Conservation (phyloP, 495 filamentous ascomycete genomes). For the Xylaria palmicola region DNA sequence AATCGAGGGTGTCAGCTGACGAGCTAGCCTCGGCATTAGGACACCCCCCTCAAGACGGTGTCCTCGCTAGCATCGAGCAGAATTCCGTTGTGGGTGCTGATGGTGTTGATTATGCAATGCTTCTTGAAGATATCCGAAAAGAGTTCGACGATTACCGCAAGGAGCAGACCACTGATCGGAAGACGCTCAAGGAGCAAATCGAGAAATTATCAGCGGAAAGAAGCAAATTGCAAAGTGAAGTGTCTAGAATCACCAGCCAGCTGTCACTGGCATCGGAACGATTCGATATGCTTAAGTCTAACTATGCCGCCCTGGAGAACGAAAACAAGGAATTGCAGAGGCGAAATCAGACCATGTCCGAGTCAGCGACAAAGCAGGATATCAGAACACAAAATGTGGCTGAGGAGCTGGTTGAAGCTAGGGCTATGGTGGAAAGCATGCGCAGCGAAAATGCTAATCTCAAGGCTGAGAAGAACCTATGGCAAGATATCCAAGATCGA, state of each 20-base stretch:
- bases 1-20: conserved; percentile 59
- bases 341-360: conserved; percentile 68
- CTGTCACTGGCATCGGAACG: conserved; percentile 77
- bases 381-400: conserved; percentile 84
- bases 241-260: conserved; percentile 74
- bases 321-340: conserved; percentile 86
- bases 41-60: conserved; percentile 55
- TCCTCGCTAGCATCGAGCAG: conserved; percentile 53
- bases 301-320: conserved; percentile 74
- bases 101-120: conserved; percentile 61
- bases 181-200: conserved; percentile 79
- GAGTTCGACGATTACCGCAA: conserved; percentile 89
- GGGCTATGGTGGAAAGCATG: conserved; percentile 77
- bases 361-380: conserved; percentile 85
- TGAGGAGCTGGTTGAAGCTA: conserved; percentile 87
- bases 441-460: conserved; percentile 89
- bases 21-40: conserved; percentile 67
- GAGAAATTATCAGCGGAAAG: conserved; percentile 81
- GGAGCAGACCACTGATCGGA: conserved; percentile 75
- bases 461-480: conserved; percentile 87
- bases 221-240: conserved; percentile 73
- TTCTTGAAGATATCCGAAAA: conserved; percentile 79
- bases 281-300: conserved; percentile 86
- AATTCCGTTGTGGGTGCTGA: conserved; percentile 40
- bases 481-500: conserved; percentile 87